These are phyloP conservation scores for Cucurbita pepo DNA, from an alignment of 306 rosid genomes.

Conservation along the genomic window DNA sequence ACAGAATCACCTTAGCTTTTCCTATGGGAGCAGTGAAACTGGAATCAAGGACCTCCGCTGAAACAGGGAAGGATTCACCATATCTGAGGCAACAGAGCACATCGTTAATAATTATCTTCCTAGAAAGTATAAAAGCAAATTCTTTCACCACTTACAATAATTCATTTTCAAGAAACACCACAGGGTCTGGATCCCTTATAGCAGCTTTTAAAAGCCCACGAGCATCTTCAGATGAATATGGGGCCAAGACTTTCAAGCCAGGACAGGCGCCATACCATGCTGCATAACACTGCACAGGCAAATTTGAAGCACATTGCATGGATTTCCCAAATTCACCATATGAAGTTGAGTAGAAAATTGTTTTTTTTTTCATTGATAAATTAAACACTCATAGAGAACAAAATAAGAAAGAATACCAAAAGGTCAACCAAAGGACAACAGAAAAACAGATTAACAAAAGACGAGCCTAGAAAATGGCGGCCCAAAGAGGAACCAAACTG, in stretches of 20 bases:
- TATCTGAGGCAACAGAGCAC: conserved; percentile 37
- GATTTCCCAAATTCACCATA: neutral
- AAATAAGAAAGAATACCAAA: neutral
- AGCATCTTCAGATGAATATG: conserved; percentile 95
- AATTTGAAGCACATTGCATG: neutral
- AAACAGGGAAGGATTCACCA: conserved; percentile 90
- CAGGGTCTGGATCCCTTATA: conserved; percentile 97
- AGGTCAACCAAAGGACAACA: neutral
- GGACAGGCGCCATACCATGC: conserved; percentile 77
- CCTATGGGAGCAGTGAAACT: conserved; percentile 93
- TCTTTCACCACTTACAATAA: conserved; percentile 49
- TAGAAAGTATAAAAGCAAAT: neutral
- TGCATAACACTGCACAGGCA: conserved; percentile 67
- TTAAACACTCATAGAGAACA: neutral
- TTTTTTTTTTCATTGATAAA: neutral
- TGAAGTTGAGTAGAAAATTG: neutral
- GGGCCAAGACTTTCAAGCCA: conserved; percentile 86
- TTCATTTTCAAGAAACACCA: conserved; percentile 96
- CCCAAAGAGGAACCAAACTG: neutral
- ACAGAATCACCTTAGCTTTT: conserved; percentile 77
- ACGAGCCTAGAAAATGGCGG: neutral
- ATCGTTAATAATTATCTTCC: conserved; percentile 12
- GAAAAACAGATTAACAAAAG: neutral
- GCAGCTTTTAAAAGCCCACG: conserved; percentile 97
- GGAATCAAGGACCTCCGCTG: conserved; percentile 96